phyloP scores from a whole-genome alignment of 768 basidiomycete species.

The Baorangia bicolor region DNA sequence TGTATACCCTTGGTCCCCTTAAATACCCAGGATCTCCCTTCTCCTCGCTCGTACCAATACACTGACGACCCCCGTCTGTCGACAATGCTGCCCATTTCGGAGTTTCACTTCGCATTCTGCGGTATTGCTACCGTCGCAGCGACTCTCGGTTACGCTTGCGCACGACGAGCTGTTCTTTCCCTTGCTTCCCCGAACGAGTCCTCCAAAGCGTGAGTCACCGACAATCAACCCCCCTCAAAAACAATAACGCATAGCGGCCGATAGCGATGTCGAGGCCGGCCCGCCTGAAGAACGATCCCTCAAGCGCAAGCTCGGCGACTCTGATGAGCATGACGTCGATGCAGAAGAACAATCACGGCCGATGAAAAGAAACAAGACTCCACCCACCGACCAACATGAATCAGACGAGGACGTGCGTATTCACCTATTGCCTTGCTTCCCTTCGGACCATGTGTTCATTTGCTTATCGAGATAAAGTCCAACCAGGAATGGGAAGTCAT shows the following conservation, averaged over 20 bases:
- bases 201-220: slow-evolving; percentile 33
- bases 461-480: slow-evolving; percentile 23
- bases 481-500: slow-evolving; percentile 34
- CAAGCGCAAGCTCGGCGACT: slow-evolving; percentile 32
- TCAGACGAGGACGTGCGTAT: slow-evolving; percentile 30
- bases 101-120: slow-evolving; percentile 54
- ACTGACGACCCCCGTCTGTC: background rate
- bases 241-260: slow-evolving; percentile 27
- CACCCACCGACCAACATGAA: slow-evolving; percentile 33
- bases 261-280: slow-evolving; percentile 33
- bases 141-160: slow-evolving; percentile 56
- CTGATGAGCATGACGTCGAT: slow-evolving; percentile 28
- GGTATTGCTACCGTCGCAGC: slow-evolving; percentile 61
- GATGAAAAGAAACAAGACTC: slow-evolving; percentile 42
- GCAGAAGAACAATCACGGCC: slow-evolving; percentile 29
- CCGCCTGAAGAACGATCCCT: slow-evolving; percentile 29
- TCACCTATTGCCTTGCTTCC: background rate
- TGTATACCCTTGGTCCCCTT: slow-evolving; percentile 12
- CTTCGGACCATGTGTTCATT: slow-evolving; percentile 3
- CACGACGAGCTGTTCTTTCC: slow-evolving; percentile 37
- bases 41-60: slow-evolving; percentile 12
- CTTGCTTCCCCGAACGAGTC: slow-evolving; percentile 17
- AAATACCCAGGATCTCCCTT: slow-evolving; percentile 19
- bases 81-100: slow-evolving; percentile 49
- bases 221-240: slow-evolving; percentile 29